Conservation (phyloP, 176 grass and related monocot species). For the Zoysia pacifica region DNA sequence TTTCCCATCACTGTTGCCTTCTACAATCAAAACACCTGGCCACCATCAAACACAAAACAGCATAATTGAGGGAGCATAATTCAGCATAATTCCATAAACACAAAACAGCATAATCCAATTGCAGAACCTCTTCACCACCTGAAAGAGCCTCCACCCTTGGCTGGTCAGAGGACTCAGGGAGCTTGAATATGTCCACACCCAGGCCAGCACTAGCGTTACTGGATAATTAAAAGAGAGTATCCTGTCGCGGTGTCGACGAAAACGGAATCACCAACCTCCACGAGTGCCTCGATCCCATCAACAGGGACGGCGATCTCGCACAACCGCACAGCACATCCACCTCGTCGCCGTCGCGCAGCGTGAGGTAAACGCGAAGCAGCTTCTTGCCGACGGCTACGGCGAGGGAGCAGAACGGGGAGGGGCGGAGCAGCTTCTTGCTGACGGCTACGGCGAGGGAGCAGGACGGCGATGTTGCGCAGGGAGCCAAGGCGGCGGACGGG, state of each 20-base stretch:
- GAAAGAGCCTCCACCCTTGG: constrained; percentile 72
- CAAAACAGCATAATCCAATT: no score
- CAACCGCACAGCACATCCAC: constrained; percentile 62
- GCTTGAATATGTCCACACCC: constrained; percentile 57
- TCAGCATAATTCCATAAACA: no score
- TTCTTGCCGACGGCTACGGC: constrained; percentile 57
- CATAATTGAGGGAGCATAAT: no score
- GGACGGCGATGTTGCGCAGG: constrained; percentile 57
- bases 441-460: constrained; percentile 38
- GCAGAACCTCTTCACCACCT: constrained; percentile 61
- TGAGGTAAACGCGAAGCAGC: constrained; percentile 67
- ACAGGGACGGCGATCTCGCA: constrained; percentile 59
- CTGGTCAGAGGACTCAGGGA: constrained; percentile 62
- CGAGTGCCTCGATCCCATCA: constrained; percentile 65
- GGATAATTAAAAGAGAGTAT: constrained; percentile 66
- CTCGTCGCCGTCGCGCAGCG: constrained; percentile 49
- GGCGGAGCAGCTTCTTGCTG: no score
- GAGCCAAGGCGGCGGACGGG: constrained; percentile 72
- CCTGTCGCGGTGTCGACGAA: constrained; percentile 61
- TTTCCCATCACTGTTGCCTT: constrained; percentile 50
- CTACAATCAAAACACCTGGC: constrained; percentile 57
- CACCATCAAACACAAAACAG: no score
- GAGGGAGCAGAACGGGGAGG: constrained; percentile 41
- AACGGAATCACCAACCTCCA: constrained; percentile 71
- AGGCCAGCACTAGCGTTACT: constrained; percentile 24